These are phyloP conservation scores for Thozetella sp. DNA, from an alignment of 495 filamentous ascomycete species.

Conservation along the genomic window DNA sequence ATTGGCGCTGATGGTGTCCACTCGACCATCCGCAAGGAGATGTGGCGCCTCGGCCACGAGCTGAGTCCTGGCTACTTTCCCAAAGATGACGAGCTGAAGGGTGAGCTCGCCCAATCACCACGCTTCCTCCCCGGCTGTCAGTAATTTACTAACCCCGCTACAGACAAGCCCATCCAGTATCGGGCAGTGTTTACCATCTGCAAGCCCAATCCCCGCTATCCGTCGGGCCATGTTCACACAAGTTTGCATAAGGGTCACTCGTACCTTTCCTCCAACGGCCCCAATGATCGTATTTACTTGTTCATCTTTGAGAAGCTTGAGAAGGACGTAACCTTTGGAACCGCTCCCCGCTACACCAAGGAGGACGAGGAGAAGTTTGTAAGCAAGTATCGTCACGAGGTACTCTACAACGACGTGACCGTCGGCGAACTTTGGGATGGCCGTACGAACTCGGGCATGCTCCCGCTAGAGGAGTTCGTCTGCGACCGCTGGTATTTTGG, in stretches of 20 bases:
- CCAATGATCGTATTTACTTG: neutral
- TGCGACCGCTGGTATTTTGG: neutral
- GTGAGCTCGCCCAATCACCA: neutral
- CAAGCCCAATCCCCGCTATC: neutral
- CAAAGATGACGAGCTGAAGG: conserved; percentile 1
- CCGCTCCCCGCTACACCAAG: neutral
- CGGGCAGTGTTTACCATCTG: neutral
- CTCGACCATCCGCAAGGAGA: conserved; percentile 36
- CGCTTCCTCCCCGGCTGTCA: neutral
- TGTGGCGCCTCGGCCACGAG: conserved; percentile 29
- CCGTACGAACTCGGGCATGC: neutral
- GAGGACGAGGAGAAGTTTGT: neutral
- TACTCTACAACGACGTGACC: neutral
- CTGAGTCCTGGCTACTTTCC: conserved; percentile 2
- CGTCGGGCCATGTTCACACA: neutral
- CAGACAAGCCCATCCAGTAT: neutral
- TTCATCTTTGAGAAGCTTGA: neutral
- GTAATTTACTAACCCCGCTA: neutral
- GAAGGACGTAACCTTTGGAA: neutral
- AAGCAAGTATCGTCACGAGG: neutral
- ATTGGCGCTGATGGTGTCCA: conserved; percentile 50
- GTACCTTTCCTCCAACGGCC: neutral
- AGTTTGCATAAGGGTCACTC: neutral
- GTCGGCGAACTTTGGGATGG: neutral
- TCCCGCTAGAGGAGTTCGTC: neutral